Evolutionary conservation across 1,284 basidiomycete genomes (phyloP), one percentile per base, ranked within the genome.

Genomic region (Tetrapyrgos nigripes): DNA sequence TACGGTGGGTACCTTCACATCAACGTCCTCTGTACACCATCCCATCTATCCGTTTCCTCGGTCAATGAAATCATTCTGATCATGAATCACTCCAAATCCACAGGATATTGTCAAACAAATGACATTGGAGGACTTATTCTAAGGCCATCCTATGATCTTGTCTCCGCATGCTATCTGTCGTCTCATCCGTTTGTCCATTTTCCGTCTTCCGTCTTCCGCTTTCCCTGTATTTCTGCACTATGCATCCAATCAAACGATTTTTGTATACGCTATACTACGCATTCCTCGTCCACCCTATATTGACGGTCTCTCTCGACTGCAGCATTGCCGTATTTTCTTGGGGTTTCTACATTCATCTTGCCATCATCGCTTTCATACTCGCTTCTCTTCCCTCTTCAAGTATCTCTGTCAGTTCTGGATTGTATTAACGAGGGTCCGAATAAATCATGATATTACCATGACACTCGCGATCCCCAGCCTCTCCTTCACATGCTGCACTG

Each of bases 61-160:
- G 57, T 47, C 13, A 28, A 28, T 29, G n/a, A n/a, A n/a, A n/a
- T n/a, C n/a, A n/a, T n/a, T n/a, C n/a, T 49, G 45, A 17, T 24
- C 43, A 45, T 48, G 21, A 9, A 21, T 48, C 46, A 9, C 19
- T 19, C 43, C 14, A 33, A 40, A 40, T 50, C 9, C 50, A 31
- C 64, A 91, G 87, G 94, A 97, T 71, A 96, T 97, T 66, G 93
- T 94, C 60, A 98, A 98, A 76, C 97, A 98, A 85, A 97, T 99
- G 94, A 98, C 97, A 37, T 83, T 98, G 60, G 96, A 98, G 79
- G 94, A 95, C 71, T 78, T 96, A 61, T 94, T 94, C 79, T 95
- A 76, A n/a, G n/a, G n/a, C n/a, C n/a, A n/a, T n/a, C n/a, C n/a
- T n/a, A n/a, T n/a, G n/a, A n/a, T n/a, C n/a, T n/a, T n/a, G n/a